Conservation (phyloP, 148 eudicot species). For the Diospyros lotus region DNA sequence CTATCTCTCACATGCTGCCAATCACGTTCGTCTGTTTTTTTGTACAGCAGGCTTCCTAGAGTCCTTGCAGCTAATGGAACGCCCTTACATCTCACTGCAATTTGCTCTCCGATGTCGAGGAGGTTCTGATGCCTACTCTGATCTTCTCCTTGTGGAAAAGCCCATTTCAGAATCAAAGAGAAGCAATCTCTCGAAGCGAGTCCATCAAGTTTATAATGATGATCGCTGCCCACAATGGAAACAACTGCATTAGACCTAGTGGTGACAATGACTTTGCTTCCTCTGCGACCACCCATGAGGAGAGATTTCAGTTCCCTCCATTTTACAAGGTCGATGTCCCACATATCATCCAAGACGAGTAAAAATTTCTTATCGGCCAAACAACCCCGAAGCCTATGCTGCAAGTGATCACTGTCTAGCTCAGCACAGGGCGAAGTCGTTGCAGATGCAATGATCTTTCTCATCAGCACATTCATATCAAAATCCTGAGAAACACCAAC, state of each 20-base stretch:
- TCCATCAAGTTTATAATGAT: background rate
- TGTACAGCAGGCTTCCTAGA: background rate
- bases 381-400: background rate
- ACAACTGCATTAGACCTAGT: background rate
- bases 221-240: background rate
- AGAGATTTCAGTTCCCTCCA: background rate
- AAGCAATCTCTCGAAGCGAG: slow-evolving; percentile 3
- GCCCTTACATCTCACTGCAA: slow-evolving; percentile 1
- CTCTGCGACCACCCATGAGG: background rate
- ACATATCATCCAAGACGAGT: slow-evolving; percentile 3
- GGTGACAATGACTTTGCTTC: background rate
- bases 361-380: background rate
- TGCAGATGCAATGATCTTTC: too few relatives aligned
- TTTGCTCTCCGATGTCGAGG: background rate
- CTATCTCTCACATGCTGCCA: slow-evolving; percentile 1
- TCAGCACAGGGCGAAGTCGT: background rate
- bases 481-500: too few relatives aligned
- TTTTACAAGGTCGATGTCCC: slow-evolving; percentile 3
- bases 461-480: too few relatives aligned
- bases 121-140: background rate
- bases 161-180: background rate
- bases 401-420: background rate
- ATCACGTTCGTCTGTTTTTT: background rate
- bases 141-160: background rate
- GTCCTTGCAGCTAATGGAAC: slow-evolving; percentile 6